Base-by-base conservation (phyloP, 2,329 filamentous ascomycete species). In the Gyromitra esculenta region DNA sequence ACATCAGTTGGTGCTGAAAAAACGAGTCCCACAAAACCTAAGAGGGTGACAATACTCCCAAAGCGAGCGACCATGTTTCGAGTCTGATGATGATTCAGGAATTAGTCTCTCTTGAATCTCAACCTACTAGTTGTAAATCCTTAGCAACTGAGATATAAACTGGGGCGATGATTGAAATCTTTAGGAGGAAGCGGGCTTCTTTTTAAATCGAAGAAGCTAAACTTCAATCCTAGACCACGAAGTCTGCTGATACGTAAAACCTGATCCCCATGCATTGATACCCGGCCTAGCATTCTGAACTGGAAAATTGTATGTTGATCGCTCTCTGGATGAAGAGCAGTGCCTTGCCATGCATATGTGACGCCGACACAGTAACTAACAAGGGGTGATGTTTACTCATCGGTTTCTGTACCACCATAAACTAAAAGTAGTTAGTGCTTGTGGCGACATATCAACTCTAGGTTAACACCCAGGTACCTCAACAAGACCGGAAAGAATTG, bases 41-140 rank as follows among this genome's bases (percentile, higher is more conserved):
- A 54, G 57, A 75, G 52, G 64, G 59, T 18, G 11, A 65, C n/a
- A 56, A 77, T 21, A 50, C 50, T 64, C 69, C 41, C 45, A 50
- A 71, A 50, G 45, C 50, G 66, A 41, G 52, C 52, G 52, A 75
- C 66, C 72, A 75, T 75, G 18, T 13, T 70, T 62, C n/a, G 59
- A 50, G 50, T 56, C 48, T 72, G 5, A 25, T 50, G 25, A 31
- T 25, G 15, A 8, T 25, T n/a, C n/a, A 57, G 37, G 8, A 54
- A 25, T 39, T 65, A 2, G 52, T 75, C 11, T 74, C 9, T 73
- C 15, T 35, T 54, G 13, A 41, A 21, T 11, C 18, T n/a, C 35
- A 56, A 68, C 52, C 37, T 9, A 73, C 45, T 63, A 21, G 15
- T 31, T 39, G 7, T 39, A 15, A 52, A 43, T n/a, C 59, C 43